Base-by-base conservation (phyloP, 2,329 filamentous ascomycete species). In the Rachicladosporium sp. region DNA sequence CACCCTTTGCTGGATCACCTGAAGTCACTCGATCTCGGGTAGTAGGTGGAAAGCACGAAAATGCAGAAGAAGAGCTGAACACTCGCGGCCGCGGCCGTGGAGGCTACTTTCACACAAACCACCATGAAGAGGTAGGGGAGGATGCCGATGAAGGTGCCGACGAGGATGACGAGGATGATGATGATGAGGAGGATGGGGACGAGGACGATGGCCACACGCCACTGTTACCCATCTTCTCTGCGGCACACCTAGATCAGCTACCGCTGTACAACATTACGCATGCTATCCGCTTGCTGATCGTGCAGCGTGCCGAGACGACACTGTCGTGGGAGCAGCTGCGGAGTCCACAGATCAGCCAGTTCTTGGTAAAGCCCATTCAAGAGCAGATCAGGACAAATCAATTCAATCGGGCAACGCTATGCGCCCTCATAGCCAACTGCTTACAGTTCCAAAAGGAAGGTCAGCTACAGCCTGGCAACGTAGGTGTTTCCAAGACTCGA, bases 311-410 rank as follows among this genome's bases (percentile, higher is more conserved):
- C 61, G 89, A 96, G 65, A 95, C 88, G 2, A 89, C 86, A 0
- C 66, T 96, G 37, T 81, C 86, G n/a, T 96, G 88, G 88, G 89
- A 96, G 48, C 89, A 96, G 60, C 70, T 96, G 46, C 78, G 88
- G 47, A 93, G 87, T 11, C 89, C 89, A 3, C 89, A 96, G 58
- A 81, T 96, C 41, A 94, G 87, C 10, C 88, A 94, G 57, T 96
- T 96, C 58, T 73, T 96, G 29, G 75, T 95, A 56, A 95, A 95
- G 67, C 89, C 89, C 2, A 91, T 95, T 68, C 86, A 91, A 61
- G 82, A 91, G 57, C 82, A 89, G 59, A 88, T 95, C 46, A 78
- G 81, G 44, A 70, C 76, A 10, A 77, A 82, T 38, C 84, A 94
- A 61, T 89, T 93, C 60, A 88, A 82, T 23, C 74, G 83, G 35